These are phyloP conservation scores for Neonothopanus nambi DNA, from an alignment of 1,284 basidiomycete species.

Conservation along the genomic window DNA sequence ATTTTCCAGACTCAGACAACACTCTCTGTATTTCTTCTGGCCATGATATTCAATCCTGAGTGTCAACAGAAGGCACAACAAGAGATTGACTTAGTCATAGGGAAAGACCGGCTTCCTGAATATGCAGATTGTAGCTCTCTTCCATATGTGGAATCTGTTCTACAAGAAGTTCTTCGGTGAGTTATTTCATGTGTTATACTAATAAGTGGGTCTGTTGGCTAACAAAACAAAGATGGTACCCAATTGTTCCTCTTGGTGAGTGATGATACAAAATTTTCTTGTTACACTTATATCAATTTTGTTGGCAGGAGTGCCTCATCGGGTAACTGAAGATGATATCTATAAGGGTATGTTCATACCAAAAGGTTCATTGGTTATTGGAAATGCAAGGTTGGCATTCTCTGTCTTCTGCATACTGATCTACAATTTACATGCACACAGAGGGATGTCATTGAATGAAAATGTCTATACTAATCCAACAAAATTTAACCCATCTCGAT, in stretches of 20 bases:
- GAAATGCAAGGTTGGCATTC: slow-evolving; percentile 28
- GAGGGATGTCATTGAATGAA: too few species aligned
- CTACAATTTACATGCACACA: not conserved
- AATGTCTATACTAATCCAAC: too few species aligned
- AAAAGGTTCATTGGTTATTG: slow-evolving; percentile 17
- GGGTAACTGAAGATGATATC: slow-evolving; percentile 15
- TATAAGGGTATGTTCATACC: slow-evolving; percentile 22
- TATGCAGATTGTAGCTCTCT: slow-evolving; percentile 2
- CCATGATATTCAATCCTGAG: slow-evolving; percentile 9
- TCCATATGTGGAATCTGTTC: slow-evolving; percentile 6
- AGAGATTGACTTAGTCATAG: slow-evolving; percentile 11
- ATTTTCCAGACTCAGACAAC: too few species aligned
- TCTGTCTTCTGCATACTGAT: not conserved
- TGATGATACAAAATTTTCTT: too few species aligned
- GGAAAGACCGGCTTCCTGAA: not conserved
- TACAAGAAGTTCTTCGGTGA: slow-evolving; percentile 4
- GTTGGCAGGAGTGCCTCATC: slow-evolving; percentile 2
- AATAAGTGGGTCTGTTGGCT: not conserved
- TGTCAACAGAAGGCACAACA: slow-evolving; percentile 8
- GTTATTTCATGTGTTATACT: too few species aligned
- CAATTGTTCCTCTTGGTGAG: too few species aligned
- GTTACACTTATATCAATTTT: too few species aligned
- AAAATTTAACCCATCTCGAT: too few species aligned
- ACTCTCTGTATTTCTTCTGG: too few species aligned
- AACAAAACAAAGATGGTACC: too few species aligned